Evolutionary conservation across 495 filamentous ascomycete genomes (phyloP).

Genomic region (Xylaria intraflava): DNA sequence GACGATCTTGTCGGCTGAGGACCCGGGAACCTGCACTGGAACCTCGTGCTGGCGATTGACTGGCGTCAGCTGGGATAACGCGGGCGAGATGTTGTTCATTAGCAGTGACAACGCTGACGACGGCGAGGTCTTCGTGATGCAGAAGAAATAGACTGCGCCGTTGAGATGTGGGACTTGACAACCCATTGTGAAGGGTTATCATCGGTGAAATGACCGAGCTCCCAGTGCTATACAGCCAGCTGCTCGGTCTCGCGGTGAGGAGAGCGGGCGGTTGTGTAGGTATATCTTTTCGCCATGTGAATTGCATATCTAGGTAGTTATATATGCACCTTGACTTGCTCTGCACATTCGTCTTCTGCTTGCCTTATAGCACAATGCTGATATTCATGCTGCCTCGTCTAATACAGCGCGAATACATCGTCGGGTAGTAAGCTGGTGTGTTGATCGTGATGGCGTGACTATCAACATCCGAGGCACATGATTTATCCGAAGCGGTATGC

Average conservation of each 20-base stretch:
- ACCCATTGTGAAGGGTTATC: not conserved
- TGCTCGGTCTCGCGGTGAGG: not conserved
- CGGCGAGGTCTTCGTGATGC: constrained; percentile 38
- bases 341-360: too few species aligned
- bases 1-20: constrained; percentile 27
- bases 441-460: too few species aligned
- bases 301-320: not conserved
- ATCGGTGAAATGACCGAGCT: too few species aligned
- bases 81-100: constrained; percentile 25
- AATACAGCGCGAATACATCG: too few species aligned
- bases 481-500: too few species aligned
- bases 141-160: constrained; percentile 14
- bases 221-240: not conserved
- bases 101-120: constrained; percentile 35
- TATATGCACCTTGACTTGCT: too few species aligned
- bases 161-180: not conserved
- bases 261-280: not conserved
- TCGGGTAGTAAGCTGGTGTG: too few species aligned
- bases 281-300: not conserved
- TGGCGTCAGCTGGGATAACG: constrained; percentile 28
- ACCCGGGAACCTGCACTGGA: constrained; percentile 20
- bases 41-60: constrained; percentile 27
- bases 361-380: too few species aligned
- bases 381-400: too few species aligned
- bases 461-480: too few species aligned